Base-by-base conservation (phyloP, 768 basidiomycete genomes). In the Plicaturopsis crispa region DNA sequence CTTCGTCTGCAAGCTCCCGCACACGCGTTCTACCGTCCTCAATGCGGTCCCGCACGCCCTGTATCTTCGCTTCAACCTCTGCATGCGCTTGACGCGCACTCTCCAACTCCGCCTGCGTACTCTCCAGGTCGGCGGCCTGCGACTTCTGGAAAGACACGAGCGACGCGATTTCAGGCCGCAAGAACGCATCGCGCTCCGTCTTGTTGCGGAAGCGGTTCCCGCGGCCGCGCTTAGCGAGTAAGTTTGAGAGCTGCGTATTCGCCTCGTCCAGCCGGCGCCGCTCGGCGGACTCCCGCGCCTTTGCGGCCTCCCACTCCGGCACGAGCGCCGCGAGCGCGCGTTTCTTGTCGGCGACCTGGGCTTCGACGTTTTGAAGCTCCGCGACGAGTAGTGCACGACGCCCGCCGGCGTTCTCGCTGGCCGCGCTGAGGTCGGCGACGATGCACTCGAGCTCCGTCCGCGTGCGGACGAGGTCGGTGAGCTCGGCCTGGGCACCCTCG, bases 171-270 rank as follows among this genome's bases (percentile, higher is more conserved):
- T 96, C 88, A n/a, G 72, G 70, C n/a, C 63, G 67, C 31, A 99
- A 70, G 52, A 75, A 97, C 16, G 69, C 63, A 53, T 99, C 94
- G 6, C 96, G 78, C 50, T 93, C 90, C 0, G 72, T 67, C 51
- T 80, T 81, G 11, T 85, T 87, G 16, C 78, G 65, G 65, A 96
- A 99, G 50, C 84, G 86, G 36, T 79, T 77, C 26, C 83, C 69
- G 16, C 96, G 83, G 2, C 92, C 92, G 55, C 90, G 91, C 54
- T 98, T 98, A 2, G 85, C 81, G 52, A 84, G 91, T 1, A 99
- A 66, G 0, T 84, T 75, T 1, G 73, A 69, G 3, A 97, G 62
- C 33, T 69, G 73, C 1, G 85, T 80, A 36, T 73, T 77, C 1
- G 80, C 79, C 28, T 81, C 78, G 44, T 93, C 90, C 46, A 96